phyloP scores from a whole-genome alignment of 2,329 filamentous ascomycete genomes.

The Trichoderma brevicompactum region DNA sequence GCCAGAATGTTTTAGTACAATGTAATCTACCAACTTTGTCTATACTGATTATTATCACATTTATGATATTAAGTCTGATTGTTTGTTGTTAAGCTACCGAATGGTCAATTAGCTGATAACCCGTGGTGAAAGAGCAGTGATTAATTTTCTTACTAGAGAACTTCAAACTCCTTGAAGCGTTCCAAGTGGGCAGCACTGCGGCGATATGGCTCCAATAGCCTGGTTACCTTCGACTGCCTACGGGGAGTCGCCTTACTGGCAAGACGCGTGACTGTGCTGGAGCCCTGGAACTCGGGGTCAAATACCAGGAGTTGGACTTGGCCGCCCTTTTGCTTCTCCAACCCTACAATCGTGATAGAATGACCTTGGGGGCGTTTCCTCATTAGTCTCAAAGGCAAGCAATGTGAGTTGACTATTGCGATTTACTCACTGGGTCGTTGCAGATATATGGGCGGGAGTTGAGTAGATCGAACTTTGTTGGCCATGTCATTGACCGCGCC shows the following conservation, averaged over 20 bases:
- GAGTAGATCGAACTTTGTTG: constrained; percentile 70
- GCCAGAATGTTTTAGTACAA: background rate
- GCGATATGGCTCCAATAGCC: constrained; percentile 73
- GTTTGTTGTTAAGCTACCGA: background rate
- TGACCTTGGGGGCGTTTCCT: constrained; percentile 60
- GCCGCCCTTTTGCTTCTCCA: constrained; percentile 71
- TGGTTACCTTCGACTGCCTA: constrained; percentile 43
- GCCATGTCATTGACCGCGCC: constrained; percentile 48
- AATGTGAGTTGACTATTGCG: background rate
- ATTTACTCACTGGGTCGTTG: constrained; percentile 70
- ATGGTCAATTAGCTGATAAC: background rate
- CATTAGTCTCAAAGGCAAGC: constrained; percentile 21
- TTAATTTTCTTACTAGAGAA: constrained; percentile 63
- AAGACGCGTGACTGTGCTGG: constrained; percentile 64
- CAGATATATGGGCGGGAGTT: constrained; percentile 83
- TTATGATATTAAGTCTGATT: background rate
- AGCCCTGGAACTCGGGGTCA: constrained; percentile 80
- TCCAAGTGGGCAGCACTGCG: constrained; percentile 69
- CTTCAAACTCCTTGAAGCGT: constrained; percentile 77
- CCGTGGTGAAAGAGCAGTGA: no score
- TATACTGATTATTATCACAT: background rate
- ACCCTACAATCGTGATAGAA: constrained; percentile 85
- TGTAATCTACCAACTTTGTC: background rate
- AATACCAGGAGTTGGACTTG: constrained; percentile 77
- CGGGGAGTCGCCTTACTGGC: constrained; percentile 53